phyloP scores from a whole-genome alignment of 2,329 filamentous ascomycete species.

The Sarocladium kiliense region DNA sequence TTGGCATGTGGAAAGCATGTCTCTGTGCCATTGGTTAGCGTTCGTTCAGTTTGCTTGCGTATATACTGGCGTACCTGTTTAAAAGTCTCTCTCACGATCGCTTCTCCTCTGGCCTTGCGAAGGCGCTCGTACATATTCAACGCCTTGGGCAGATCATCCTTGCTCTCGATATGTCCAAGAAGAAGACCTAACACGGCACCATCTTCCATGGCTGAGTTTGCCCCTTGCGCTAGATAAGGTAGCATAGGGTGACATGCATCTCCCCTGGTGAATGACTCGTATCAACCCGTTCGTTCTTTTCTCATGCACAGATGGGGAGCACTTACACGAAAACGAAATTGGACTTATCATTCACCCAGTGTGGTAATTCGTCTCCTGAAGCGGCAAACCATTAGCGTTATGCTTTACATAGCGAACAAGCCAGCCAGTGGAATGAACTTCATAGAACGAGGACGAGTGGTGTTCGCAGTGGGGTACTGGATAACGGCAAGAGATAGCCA shows the following conservation, averaged over 20 bases:
- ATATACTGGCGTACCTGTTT: slow-evolving; percentile 30
- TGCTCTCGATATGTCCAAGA: background rate
- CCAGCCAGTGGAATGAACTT: too few species aligned
- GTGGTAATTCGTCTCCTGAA: slow-evolving; percentile 6
- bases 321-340: slow-evolving; percentile 9
- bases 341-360: slow-evolving; percentile 1
- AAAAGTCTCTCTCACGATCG: slow-evolving; percentile 59
- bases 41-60: too few species aligned
- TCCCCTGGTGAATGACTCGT: background rate
- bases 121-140: background rate
- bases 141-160: slow-evolving; percentile 3
- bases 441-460: too few species aligned
- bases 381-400: too few species aligned
- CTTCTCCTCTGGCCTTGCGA: slow-evolving; percentile 42
- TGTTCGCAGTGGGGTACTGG: too few species aligned
- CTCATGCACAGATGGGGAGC: too few species aligned
- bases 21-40: background rate
- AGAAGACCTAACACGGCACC: slow-evolving; percentile 6
- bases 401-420: too few species aligned
- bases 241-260: slow-evolving; percentile 10
- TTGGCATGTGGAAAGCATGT: slow-evolving; percentile 33
- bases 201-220: slow-evolving; percentile 9
- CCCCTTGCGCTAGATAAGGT: slow-evolving; percentile 9
- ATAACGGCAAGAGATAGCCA: too few species aligned
- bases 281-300: too few species aligned